These are phyloP conservation scores for Dendrothele bispora DNA, from an alignment of 768 basidiomycete species.

Conservation along the genomic window DNA sequence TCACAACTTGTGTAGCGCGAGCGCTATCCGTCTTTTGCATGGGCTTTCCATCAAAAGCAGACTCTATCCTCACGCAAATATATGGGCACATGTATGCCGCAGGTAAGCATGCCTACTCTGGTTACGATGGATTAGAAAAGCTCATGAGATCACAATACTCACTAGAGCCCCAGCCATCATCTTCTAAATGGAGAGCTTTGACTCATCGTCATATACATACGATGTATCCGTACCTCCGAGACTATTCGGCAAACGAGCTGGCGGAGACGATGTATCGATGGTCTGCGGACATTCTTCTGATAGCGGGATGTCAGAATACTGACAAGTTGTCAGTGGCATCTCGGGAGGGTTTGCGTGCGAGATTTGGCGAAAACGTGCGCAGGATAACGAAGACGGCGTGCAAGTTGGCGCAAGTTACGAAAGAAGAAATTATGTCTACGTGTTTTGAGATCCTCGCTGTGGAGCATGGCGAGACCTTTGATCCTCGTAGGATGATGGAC, in stretches of 20 bases:
- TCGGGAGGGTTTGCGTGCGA: slow-evolving; percentile 39
- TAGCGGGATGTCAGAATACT: slow-evolving; percentile 57
- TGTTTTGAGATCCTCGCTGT: slow-evolving; percentile 70
- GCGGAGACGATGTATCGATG: slow-evolving; percentile 74
- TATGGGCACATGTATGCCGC: slow-evolving; percentile 56
- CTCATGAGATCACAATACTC: slow-evolving; percentile 10
- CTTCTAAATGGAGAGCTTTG: slow-evolving; percentile 75
- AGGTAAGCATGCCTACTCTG: slow-evolving; percentile 44
- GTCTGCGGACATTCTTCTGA: slow-evolving; percentile 64
- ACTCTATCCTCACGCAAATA: slow-evolving; percentile 61
- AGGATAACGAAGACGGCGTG: slow-evolving; percentile 66
- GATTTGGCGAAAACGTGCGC: slow-evolving; percentile 60
- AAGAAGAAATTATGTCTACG: slow-evolving; percentile 78
- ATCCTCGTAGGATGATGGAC: slow-evolving; percentile 54
- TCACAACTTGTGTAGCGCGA: slow-evolving; percentile 64
- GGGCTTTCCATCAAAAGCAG: slow-evolving; percentile 70
- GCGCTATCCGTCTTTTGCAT: slow-evolving; percentile 73
- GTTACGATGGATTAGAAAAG: background rate
- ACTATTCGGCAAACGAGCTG: slow-evolving; percentile 70
- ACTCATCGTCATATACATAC: slow-evolving; percentile 68
- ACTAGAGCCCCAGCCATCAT: slow-evolving; percentile 73
- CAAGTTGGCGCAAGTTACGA: slow-evolving; percentile 59
- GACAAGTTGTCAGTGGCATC: slow-evolving; percentile 35
- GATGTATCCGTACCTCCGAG: slow-evolving; percentile 64
- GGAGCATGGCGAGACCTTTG: slow-evolving; percentile 52